Conservation (phyloP, 345 rosid genomes). For the Eucalyptus lansdowneana region DNA sequence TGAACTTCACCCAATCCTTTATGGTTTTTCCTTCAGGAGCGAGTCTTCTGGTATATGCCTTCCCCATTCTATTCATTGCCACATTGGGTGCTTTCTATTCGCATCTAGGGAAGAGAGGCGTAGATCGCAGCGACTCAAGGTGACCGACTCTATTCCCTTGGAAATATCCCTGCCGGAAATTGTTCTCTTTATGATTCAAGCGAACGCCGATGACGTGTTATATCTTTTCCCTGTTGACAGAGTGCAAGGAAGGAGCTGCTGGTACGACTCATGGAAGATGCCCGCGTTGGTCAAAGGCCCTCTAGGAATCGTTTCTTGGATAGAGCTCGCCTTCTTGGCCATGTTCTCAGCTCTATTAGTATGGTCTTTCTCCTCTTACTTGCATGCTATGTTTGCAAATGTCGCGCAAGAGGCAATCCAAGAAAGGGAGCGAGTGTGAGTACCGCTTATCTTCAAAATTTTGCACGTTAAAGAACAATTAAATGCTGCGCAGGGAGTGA, state of each 20-base stretch:
- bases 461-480: background rate
- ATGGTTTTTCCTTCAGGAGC: background rate
- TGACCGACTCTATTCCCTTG: background rate
- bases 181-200: background rate
- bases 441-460: background rate
- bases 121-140: background rate
- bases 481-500: background rate
- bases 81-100: conserved; percentile 10
- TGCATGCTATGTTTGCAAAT: conserved; percentile 2
- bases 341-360: conserved; percentile 16
- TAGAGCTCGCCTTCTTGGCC: conserved; percentile 13
- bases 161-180: background rate
- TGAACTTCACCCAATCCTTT: background rate
- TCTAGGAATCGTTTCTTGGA: conserved; percentile 28
- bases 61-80: conserved; percentile 27
- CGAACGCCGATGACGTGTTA: background rate
- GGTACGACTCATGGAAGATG: conserved; percentile 7
- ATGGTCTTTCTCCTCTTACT: conserved; percentile 22
- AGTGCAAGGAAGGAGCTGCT: background rate
- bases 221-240: background rate
- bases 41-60: conserved; percentile 1
- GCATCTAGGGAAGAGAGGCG: background rate
- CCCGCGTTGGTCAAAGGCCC: conserved; percentile 32
- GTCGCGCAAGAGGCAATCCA: background rate
- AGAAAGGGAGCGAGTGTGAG: background rate